Evolutionary conservation across 1,284 basidiomycete species (phyloP).

Genomic region (Abortiporus biennis): DNA sequence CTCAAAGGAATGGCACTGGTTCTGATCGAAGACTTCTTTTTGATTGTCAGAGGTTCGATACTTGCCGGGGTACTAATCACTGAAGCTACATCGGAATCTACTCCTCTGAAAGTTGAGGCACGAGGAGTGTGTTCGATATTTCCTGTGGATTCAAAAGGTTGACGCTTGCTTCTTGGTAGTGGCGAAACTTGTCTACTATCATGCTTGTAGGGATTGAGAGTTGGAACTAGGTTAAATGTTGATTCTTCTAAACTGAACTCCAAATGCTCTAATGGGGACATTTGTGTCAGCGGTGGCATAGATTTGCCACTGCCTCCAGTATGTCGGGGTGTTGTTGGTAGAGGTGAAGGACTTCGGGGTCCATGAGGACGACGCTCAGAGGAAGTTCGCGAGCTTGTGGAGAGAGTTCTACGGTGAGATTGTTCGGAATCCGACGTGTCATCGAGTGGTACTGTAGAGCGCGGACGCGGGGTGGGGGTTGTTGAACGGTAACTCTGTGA

Average conservation of each 20-base stretch:
- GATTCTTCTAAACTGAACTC: slow-evolving; percentile 25
- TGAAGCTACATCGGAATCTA: too few species aligned
- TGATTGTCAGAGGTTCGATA: slow-evolving; percentile 72
- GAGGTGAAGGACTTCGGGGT: slow-evolving; percentile 65
- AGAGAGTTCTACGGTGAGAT: slow-evolving; percentile 32
- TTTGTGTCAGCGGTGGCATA: slow-evolving; percentile 37
- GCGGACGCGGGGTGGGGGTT: slow-evolving; percentile 26
- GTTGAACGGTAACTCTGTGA: slow-evolving; percentile 32
- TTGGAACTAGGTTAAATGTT: not conserved
- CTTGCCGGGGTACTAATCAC: slow-evolving; percentile 2
- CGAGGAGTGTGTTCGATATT: slow-evolving; percentile 47
- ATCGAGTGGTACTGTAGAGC: not conserved
- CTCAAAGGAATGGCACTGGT: slow-evolving; percentile 30
- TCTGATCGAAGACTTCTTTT: slow-evolving; percentile 66
- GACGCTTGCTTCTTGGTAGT: slow-evolving; percentile 63
- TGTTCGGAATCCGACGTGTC: slow-evolving; percentile 14
- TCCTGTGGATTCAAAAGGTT: slow-evolving; percentile 47
- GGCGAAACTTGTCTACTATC: slow-evolving; percentile 28
- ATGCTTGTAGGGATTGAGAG: slow-evolving; percentile 1
- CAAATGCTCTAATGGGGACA: slow-evolving; percentile 34
- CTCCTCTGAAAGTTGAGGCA: slow-evolving; percentile 15
- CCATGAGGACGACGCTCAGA: slow-evolving; percentile 59
- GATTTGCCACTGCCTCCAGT: slow-evolving; percentile 10
- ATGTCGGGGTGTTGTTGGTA: slow-evolving; percentile 26
- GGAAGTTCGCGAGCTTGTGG: slow-evolving; percentile 36